Conservation (phyloP, 176 grass and related monocot genomes). For the Aechmea fasciata region DNA sequence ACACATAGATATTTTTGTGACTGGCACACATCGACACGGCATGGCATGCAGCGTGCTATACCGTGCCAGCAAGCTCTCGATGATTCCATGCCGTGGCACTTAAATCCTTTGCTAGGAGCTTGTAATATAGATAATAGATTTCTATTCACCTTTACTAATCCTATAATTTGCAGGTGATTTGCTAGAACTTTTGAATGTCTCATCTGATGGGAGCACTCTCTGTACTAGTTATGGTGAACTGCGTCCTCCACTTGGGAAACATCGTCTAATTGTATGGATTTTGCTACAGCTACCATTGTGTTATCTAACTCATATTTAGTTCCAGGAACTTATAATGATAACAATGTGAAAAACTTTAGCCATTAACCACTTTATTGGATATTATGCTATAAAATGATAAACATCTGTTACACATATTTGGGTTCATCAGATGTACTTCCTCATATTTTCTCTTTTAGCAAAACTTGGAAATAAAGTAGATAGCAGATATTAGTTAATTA, state of each 20-base stretch:
- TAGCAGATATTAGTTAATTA: no score
- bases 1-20: no score
- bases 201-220: conserved; percentile 12
- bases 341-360: background rate
- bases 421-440: no score
- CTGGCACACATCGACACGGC: no score
- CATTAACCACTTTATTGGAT: background rate
- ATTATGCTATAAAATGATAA: background rate
- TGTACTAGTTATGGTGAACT: conserved; percentile 22
- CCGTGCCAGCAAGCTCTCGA: no score
- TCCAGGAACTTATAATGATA: background rate
- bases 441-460: no score
- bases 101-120: background rate
- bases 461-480: no score
- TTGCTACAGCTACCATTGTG: no score
- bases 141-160: background rate
- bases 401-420: no score
- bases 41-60: no score
- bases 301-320: background rate
- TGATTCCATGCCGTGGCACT: no score
- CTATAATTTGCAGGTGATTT: conserved; percentile 14
- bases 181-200: conserved; percentile 19
- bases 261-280: conserved; percentile 22
- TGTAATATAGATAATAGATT: background rate
- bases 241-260: conserved; percentile 21